These are phyloP conservation scores for Xanthoceras sorbifolium DNA, from an alignment of 345 rosid species.

Conservation along the genomic window DNA sequence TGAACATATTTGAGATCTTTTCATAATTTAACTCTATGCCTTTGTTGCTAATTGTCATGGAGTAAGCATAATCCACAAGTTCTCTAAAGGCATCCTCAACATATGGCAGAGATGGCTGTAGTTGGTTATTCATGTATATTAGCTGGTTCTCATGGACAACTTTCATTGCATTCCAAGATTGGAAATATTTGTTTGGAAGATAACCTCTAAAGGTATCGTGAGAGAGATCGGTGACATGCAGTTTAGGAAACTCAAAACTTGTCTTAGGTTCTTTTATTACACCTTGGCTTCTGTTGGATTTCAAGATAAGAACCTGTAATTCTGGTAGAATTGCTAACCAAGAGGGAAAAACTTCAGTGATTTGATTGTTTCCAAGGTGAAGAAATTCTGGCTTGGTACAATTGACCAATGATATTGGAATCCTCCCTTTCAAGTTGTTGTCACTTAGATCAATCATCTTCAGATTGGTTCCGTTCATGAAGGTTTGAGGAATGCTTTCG, in stretches of 20 bases:
- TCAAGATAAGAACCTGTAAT: conserved; percentile 5
- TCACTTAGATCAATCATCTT: no score
- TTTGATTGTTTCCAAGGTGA: conserved; percentile 13
- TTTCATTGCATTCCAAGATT: conserved; percentile 28
- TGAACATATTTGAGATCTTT: conserved; percentile 8
- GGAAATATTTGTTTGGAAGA: conserved; percentile 17
- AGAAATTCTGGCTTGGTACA: not conserved
- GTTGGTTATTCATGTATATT: not conserved
- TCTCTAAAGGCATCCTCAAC: no score
- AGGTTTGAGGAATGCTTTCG: no score
- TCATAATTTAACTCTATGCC: not conserved
- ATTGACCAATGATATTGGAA: not conserved
- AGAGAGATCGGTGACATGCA: conserved; percentile 25
- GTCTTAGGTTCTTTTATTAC: not conserved
- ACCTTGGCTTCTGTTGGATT: conserved; percentile 7
- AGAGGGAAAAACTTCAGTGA: conserved; percentile 19
- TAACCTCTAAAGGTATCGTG: conserved; percentile 10
- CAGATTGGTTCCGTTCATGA: no score
- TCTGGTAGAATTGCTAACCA: conserved; percentile 22
- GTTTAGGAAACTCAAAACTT: not conserved
- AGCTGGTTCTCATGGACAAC: not conserved
- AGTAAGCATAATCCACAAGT: not conserved
- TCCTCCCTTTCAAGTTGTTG: no score
- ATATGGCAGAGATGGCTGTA: no score
- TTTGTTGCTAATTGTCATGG: conserved; percentile 20